Evolutionary conservation across 2,329 filamentous ascomycete species (phyloP).

Genomic region (Colletotrichum sidae): DNA sequence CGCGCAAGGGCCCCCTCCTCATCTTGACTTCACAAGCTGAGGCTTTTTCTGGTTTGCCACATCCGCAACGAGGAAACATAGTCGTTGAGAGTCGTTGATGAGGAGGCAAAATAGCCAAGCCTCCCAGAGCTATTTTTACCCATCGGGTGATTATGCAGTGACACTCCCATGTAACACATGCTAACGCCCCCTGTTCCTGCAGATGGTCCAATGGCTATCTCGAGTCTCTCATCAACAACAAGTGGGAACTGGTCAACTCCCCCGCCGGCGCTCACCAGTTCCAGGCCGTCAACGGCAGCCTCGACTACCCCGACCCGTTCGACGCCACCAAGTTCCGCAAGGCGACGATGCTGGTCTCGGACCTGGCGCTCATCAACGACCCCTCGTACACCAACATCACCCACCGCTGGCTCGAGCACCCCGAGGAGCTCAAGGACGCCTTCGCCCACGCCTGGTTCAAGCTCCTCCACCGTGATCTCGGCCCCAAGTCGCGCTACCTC

Average conservation of each 20-base stretch:
- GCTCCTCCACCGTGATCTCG: slow-evolving; percentile 83
- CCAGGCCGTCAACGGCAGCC: slow-evolving; percentile 76
- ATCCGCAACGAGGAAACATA: too few species aligned
- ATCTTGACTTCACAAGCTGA: background rate
- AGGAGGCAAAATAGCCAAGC: background rate
- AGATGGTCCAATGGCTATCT: slow-evolving; percentile 79
- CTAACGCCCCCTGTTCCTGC: slow-evolving; percentile 33
- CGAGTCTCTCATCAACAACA: slow-evolving; percentile 81
- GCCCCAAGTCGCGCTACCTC: slow-evolving; percentile 76
- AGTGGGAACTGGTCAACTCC: slow-evolving; percentile 81
- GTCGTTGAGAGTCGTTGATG: too few species aligned
- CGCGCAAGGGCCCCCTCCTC: background rate
- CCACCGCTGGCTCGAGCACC: slow-evolving; percentile 75
- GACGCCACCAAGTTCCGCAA: slow-evolving; percentile 78
- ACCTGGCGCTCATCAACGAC: slow-evolving; percentile 79
- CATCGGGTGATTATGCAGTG: slow-evolving; percentile 34
- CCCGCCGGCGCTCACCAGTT: slow-evolving; percentile 83
- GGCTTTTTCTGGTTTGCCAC: background rate
- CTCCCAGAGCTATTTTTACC: slow-evolving; percentile 27
- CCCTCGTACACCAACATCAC: slow-evolving; percentile 81
- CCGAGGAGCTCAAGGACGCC: slow-evolving; percentile 74
- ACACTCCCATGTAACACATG: background rate
- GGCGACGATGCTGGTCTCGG: slow-evolving; percentile 82
- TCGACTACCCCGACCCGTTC: slow-evolving; percentile 77
- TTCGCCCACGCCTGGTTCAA: slow-evolving; percentile 86